These are phyloP conservation scores for Tolypocladium guangdongense DNA, from an alignment of 2,329 filamentous ascomycete species.

Conservation along the genomic window DNA sequence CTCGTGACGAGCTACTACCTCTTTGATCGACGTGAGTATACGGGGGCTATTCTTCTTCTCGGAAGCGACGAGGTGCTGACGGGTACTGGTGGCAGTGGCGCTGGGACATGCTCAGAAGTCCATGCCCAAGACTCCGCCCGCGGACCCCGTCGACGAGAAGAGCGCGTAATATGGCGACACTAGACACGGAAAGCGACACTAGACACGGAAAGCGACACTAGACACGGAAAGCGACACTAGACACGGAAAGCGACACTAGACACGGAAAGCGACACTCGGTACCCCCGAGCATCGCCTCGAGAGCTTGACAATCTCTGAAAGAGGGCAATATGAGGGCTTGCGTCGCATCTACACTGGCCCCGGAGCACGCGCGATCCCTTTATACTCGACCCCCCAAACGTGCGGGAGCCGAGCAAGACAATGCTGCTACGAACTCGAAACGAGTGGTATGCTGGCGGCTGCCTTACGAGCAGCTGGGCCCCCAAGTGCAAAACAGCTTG, in stretches of 20 bases:
- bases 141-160: not conserved
- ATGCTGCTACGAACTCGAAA: not conserved
- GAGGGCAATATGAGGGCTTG: not conserved
- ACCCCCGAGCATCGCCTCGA: too few relatives aligned
- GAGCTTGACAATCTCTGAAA: not conserved
- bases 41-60: too few relatives aligned
- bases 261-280: not conserved
- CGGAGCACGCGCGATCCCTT: not conserved
- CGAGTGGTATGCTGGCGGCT: not conserved
- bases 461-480: not conserved
- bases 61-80: not conserved
- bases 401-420: not conserved
- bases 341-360: not conserved
- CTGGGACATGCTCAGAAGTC: constrained; percentile 19
- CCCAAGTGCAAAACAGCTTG: not conserved
- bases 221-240: not conserved
- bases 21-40: constrained; percentile 36
- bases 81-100: constrained; percentile 13
- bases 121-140: constrained; percentile 6
- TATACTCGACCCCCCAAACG: not conserved
- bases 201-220: not conserved
- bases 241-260: not conserved
- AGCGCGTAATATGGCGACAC: not conserved
- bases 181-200: not conserved
- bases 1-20: constrained; percentile 44